These are phyloP conservation scores for Colletotrichum phormii DNA, from an alignment of 2,329 filamentous ascomycete genomes.

Conservation along the genomic window DNA sequence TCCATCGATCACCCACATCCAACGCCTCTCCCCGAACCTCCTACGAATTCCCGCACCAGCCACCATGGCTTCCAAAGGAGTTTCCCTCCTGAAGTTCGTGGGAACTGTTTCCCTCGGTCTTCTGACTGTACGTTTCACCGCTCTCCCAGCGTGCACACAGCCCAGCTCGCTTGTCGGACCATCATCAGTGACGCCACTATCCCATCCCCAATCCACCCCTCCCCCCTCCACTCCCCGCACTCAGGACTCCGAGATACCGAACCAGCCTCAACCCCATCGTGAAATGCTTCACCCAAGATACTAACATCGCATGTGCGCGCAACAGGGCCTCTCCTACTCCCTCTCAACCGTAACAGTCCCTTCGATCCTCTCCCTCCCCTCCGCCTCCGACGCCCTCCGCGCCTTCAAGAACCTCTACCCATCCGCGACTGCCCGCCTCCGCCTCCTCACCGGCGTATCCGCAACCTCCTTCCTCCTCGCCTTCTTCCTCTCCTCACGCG, in stretches of 20 bases:
- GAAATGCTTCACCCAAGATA: background rate
- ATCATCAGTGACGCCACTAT: conserved; percentile 35
- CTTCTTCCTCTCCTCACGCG: conserved; percentile 79
- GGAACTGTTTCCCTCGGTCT: conserved; percentile 91
- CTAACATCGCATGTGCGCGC: background rate
- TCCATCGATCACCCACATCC: background rate
- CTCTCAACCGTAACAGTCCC: conserved; percentile 83
- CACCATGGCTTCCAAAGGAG: conserved; percentile 73
- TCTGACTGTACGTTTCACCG: conserved; percentile 75
- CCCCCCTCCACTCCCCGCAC: conserved; percentile 26
- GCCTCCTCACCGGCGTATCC: conserved; percentile 75
- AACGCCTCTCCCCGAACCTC: background rate
- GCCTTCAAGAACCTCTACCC: conserved; percentile 76
- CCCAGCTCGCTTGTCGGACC: conserved; percentile 1
- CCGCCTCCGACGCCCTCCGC: conserved; percentile 76
- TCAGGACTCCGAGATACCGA: background rate
- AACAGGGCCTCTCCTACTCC: conserved; percentile 88
- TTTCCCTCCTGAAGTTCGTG: conserved; percentile 90
- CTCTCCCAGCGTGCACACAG: background rate
- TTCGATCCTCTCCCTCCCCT: conserved; percentile 82
- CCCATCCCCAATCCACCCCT: conserved; percentile 14
- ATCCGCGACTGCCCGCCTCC: conserved; percentile 73
- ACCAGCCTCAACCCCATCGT: background rate
- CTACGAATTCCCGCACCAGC: conserved; percentile 20
- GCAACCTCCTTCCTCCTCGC: conserved; percentile 80